Evolutionary conservation across 2,329 filamentous ascomycete species (phyloP).

Genomic region (Colletotrichum theobromicola): DNA sequence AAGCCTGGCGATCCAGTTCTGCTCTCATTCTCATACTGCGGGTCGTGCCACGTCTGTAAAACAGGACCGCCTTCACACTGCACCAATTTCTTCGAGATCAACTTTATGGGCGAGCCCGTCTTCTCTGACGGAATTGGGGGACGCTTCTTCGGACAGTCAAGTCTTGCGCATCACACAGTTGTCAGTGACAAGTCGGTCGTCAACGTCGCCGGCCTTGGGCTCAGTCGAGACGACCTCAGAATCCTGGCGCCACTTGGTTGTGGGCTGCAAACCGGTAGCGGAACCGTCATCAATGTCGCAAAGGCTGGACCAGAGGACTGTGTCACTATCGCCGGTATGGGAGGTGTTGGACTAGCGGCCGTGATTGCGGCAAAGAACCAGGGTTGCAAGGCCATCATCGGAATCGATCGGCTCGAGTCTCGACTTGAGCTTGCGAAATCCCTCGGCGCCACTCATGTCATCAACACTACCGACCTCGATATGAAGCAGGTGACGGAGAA

Average conservation of each 20-base stretch:
- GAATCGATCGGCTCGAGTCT: slow-evolving; percentile 27
- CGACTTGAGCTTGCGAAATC: slow-evolving; percentile 28
- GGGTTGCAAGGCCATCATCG: slow-evolving; percentile 28
- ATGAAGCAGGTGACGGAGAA: slow-evolving; percentile 28
- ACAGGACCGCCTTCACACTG: slow-evolving; percentile 52
- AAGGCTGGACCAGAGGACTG: slow-evolving; percentile 28
- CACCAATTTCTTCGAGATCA: slow-evolving; percentile 49
- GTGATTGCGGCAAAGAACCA: slow-evolving; percentile 35
- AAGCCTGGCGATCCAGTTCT: slow-evolving; percentile 60
- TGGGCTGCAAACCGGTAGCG: slow-evolving; percentile 40
- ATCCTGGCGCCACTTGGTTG: slow-evolving; percentile 39
- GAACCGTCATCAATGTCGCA: slow-evolving; percentile 38
- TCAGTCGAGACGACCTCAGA: slow-evolving; percentile 26
- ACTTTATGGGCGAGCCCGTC: slow-evolving; percentile 40
- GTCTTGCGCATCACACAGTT: slow-evolving; percentile 34
- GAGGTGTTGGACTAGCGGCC: slow-evolving; percentile 38
- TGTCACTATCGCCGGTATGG: slow-evolving; percentile 37
- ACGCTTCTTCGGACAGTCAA: slow-evolving; percentile 39
- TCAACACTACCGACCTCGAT: slow-evolving; percentile 24
- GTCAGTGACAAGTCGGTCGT: slow-evolving; percentile 33
- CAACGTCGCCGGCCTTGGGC: slow-evolving; percentile 17
- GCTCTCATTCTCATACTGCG: slow-evolving; percentile 43
- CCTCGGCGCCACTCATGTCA: slow-evolving; percentile 37
- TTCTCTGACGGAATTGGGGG: slow-evolving; percentile 22
- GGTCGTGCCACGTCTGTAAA: slow-evolving; percentile 51